These are phyloP conservation scores for Vitellaria paradoxa DNA, from an alignment of 179 eudicot genomes.

Conservation along the genomic window DNA sequence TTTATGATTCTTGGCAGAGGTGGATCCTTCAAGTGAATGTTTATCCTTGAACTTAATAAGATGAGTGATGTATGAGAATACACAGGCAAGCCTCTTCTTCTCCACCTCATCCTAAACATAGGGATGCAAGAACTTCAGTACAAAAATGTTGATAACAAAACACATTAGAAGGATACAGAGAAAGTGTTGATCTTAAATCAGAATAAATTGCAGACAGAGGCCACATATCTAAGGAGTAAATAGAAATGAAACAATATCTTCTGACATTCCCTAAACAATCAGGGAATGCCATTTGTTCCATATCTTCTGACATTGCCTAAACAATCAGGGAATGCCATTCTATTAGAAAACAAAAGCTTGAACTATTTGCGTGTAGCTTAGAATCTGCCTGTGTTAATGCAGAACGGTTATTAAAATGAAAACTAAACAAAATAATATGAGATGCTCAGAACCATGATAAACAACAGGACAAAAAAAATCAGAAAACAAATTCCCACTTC, in stretches of 20 bases:
- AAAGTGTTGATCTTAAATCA: not conserved
- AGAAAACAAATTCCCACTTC: not conserved
- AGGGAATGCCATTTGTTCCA: not conserved
- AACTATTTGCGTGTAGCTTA: not conserved
- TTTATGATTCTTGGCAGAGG: slow-evolving; percentile 55
- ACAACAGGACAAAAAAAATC: slow-evolving; percentile 2
- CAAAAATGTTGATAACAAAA: not conserved
- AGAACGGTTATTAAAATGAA: not conserved
- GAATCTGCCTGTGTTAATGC: not conserved
- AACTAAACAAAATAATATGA: not conserved
- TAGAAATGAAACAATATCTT: not conserved
- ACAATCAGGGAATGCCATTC: not conserved
- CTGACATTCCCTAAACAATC: too few species aligned
- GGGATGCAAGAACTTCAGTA: not conserved
- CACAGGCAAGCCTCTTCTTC: slow-evolving; percentile 54
- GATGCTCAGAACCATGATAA: not conserved
- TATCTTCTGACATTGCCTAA: too few species aligned
- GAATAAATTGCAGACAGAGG: not conserved
- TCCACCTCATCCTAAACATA: slow-evolving; percentile 57
- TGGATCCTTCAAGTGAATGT: slow-evolving; percentile 39
- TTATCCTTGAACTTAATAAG: slow-evolving; percentile 75
- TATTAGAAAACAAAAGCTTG: not conserved
- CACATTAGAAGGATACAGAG: not conserved
- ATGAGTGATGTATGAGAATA: slow-evolving; percentile 70
- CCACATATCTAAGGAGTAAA: not conserved